Conservation (phyloP, 176 grass and related monocot species). For the Carex scoparia region DNA sequence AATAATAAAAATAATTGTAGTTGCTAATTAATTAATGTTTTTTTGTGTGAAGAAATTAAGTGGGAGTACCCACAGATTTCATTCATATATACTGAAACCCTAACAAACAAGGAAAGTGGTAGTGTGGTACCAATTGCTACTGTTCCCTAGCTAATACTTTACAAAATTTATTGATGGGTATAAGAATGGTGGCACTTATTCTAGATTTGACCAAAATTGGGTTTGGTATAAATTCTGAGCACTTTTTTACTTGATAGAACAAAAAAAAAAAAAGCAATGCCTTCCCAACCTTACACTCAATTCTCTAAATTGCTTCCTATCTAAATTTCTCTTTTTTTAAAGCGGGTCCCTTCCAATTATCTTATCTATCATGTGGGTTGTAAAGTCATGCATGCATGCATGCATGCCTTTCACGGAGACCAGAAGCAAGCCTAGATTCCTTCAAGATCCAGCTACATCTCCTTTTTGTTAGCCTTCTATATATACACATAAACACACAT, state of each 20-base stretch:
- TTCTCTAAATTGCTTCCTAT: not conserved
- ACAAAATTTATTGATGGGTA: not conserved
- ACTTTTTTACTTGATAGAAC: constrained; percentile 6
- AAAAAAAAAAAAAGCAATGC: not conserved
- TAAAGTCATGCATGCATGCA: constrained; percentile 10
- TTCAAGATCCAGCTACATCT: not conserved
- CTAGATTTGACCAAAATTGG: not conserved
- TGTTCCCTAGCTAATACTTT: too few species aligned
- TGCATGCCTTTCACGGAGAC: not conserved
- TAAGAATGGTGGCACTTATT: not conserved
- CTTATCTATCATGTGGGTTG: constrained; percentile 8
- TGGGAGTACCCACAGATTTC: too few species aligned
- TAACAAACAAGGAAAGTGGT: too few species aligned
- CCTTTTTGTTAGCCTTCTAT: not conserved
- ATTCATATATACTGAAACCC: too few species aligned
- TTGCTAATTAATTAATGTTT: too few species aligned
- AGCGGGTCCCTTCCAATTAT: not conserved
- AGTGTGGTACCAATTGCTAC: not conserved
- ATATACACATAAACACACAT: not conserved
- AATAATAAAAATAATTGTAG: too few species aligned
- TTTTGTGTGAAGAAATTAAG: too few species aligned
- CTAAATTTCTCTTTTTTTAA: constrained; percentile 13
- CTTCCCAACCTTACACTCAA: constrained; percentile 22
- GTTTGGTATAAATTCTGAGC: not conserved
- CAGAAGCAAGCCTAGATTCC: constrained; percentile 11